Conservation (phyloP, 441 rosid species). For the Erodium chrysanthum region DNA sequence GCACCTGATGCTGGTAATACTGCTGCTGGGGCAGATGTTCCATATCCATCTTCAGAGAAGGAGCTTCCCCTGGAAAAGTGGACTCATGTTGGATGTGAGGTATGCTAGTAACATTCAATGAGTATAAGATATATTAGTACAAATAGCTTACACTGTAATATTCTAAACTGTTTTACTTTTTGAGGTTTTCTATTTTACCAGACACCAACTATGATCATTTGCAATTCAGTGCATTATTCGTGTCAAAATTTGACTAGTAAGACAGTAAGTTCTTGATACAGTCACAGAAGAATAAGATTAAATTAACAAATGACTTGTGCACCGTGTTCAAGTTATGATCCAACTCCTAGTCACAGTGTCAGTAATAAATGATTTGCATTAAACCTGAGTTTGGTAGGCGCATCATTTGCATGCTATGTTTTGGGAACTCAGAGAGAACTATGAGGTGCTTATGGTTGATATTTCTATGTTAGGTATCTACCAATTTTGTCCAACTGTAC, state of each 20-base stretch:
- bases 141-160: too few species aligned
- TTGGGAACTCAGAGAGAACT: too few species aligned
- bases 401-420: too few species aligned
- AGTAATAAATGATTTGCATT: too few species aligned
- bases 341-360: too few species aligned
- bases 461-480: constrained; percentile 31
- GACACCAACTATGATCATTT: too few species aligned
- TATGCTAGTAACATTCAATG: constrained; percentile 19
- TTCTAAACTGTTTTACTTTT: too few species aligned
- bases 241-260: not conserved
- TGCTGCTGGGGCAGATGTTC: constrained; percentile 26
- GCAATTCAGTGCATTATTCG: too few species aligned
- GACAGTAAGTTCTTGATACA: not conserved
- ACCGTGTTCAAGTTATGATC: not conserved
- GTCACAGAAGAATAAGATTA: not conserved
- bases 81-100: constrained; percentile 68
- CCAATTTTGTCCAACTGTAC: constrained; percentile 37
- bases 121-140: not conserved
- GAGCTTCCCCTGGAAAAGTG: constrained; percentile 47
- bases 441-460: constrained; percentile 4
- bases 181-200: too few species aligned
- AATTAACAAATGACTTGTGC: not conserved
- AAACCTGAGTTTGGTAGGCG: too few species aligned
- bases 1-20: constrained; percentile 29
- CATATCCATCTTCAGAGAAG: constrained; percentile 25